Conservation (phyloP, 2,329 filamentous ascomycete genomes). For the Colletotrichum orchidophilum region DNA sequence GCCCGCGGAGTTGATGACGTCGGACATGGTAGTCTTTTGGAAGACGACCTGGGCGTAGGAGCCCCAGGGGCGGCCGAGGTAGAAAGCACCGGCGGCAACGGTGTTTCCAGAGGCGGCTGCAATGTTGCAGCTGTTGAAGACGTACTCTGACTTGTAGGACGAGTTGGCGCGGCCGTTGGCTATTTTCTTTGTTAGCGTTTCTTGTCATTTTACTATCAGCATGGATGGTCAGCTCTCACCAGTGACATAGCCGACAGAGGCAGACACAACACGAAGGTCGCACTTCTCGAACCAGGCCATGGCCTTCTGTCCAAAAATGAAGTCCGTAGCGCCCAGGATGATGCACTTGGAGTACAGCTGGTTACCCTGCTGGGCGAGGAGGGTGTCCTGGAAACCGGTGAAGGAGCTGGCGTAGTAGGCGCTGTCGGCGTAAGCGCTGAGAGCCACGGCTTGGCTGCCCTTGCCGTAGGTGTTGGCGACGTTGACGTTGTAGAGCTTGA, state of each 20-base stretch:
- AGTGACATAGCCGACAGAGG: conserved; percentile 51
- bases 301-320: conserved; percentile 57
- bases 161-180: conserved; percentile 52
- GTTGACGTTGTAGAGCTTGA: conserved; percentile 70
- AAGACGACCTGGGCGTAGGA: conserved; percentile 58
- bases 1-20: conserved; percentile 67
- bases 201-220: background rate
- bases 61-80: conserved; percentile 60
- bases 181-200: conserved; percentile 31
- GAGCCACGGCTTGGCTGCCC: conserved; percentile 55
- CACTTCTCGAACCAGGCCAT: conserved; percentile 54
- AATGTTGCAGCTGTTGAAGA: conserved; percentile 56
- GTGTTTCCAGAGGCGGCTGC: conserved; percentile 48
- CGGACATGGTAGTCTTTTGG: conserved; percentile 58
- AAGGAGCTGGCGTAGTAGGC: conserved; percentile 59
- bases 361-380: conserved; percentile 55
- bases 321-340: conserved; percentile 60
- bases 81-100: conserved; percentile 51
- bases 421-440: conserved; percentile 53
- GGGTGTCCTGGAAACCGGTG: conserved; percentile 60
- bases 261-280: conserved; percentile 50
- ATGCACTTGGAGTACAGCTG: conserved; percentile 57
- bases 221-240: conserved; percentile 41
- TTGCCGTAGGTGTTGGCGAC: conserved; percentile 59
- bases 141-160: conserved; percentile 50